Evolutionary conservation across 2,329 filamentous ascomycete species (phyloP).

Genomic region (Colletotrichum orbiculare): DNA sequence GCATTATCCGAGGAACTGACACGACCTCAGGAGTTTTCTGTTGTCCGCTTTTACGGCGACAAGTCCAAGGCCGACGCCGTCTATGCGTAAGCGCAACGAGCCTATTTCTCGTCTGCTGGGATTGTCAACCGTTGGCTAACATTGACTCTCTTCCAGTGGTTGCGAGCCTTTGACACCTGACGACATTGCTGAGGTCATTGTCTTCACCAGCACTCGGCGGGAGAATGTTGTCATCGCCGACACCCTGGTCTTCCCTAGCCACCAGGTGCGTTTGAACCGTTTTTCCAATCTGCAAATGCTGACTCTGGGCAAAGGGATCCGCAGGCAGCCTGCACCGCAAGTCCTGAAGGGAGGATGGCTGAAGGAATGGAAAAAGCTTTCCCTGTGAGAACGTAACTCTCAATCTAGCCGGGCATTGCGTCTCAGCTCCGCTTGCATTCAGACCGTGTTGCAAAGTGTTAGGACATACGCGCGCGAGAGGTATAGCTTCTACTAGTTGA

Average conservation of each 20-base stretch:
- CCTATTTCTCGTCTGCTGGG: not conserved
- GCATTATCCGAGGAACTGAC: slow-evolving; percentile 3
- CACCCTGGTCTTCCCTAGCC: slow-evolving; percentile 86
- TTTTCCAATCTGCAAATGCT: slow-evolving; percentile 10
- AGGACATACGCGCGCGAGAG: too few species aligned
- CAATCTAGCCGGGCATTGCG: too few species aligned
- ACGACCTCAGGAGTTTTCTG: slow-evolving; percentile 76
- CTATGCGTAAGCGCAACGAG: slow-evolving; percentile 73
- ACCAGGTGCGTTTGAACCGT: slow-evolving; percentile 75
- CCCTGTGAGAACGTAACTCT: too few species aligned
- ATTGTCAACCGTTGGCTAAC: slow-evolving; percentile 14
- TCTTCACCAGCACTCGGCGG: slow-evolving; percentile 84
- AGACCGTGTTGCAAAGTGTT: too few species aligned
- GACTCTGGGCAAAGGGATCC: slow-evolving; percentile 41
- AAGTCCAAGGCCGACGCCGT: slow-evolving; percentile 90
- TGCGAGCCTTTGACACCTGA: slow-evolving; percentile 87
- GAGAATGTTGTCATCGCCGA: slow-evolving; percentile 95
- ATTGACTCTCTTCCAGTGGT: slow-evolving; percentile 58
- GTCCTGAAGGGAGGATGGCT: slow-evolving; percentile 7
- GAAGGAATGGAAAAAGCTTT: too few species aligned
- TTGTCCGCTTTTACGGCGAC: slow-evolving; percentile 90
- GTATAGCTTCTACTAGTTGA: too few species aligned
- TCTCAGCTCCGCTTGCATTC: too few species aligned
- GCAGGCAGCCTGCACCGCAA: slow-evolving; percentile 47
- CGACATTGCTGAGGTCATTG: slow-evolving; percentile 90